These are phyloP conservation scores for Xylariaceae sp. DNA, from an alignment of 2,329 filamentous ascomycete species.

Conservation along the genomic window DNA sequence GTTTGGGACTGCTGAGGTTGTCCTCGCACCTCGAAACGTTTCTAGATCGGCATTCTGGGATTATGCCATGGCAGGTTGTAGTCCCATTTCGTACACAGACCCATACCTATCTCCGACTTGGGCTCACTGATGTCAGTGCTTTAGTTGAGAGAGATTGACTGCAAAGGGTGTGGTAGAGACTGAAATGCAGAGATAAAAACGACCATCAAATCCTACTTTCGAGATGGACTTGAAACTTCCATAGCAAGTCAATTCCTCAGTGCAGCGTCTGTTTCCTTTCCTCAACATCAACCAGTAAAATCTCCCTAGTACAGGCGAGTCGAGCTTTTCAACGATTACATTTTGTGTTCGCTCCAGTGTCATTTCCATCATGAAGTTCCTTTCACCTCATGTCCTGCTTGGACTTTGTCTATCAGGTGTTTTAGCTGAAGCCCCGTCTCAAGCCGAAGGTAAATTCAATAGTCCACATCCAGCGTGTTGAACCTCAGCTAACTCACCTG, in stretches of 20 bases:
- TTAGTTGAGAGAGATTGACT: too few relatives aligned
- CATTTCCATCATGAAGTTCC: constrained; percentile 4
- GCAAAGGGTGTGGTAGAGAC: too few relatives aligned
- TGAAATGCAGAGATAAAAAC: neutral
- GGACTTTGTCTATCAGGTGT: constrained; percentile 2
- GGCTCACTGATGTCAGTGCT: too few relatives aligned
- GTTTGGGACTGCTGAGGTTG: too few relatives aligned
- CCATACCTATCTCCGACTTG: too few relatives aligned
- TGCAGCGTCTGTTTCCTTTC: neutral
- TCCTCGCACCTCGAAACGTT: too few relatives aligned
- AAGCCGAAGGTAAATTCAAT: neutral
- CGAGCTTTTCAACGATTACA: neutral
- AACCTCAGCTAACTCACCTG: neutral
- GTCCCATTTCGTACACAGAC: too few relatives aligned
- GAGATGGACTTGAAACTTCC: neutral
- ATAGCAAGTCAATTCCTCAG: neutral
- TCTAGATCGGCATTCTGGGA: too few relatives aligned
- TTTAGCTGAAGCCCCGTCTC: constrained; percentile 2
- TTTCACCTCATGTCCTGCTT: neutral
- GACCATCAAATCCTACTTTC: neutral
- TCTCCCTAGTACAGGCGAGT: neutral
- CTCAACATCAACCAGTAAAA: neutral
- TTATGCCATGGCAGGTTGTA: too few relatives aligned
- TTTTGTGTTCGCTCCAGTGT: neutral
- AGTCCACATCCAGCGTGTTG: neutral